Base-by-base conservation (phyloP, 106 monocot genomes). In the Posidonia australis region DNA sequence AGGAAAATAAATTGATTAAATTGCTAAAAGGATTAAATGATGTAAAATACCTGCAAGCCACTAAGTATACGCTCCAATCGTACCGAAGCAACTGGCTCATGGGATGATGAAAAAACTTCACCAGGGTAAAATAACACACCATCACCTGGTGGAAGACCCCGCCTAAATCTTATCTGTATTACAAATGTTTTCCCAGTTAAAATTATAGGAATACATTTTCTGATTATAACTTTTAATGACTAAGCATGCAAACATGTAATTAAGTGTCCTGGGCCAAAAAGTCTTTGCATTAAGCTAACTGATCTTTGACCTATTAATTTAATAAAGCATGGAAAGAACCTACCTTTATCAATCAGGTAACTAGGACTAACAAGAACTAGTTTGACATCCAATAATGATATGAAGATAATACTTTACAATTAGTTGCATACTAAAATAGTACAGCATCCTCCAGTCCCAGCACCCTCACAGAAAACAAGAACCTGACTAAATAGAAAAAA, bases 1-100 rank as follows among this genome's bases (percentile, higher is more conserved):
- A 53, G 18, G n/a, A 10, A 49, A 53, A 53, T 53, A 23, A 10
- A 53, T n/a, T 53, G 10, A 53, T 21, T 21, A 21, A 11, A 10
- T 13, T 16, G 47, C 11, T 13, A 49, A n/a, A n/a, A n/a, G n/a
- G n/a, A n/a, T n/a, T n/a, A n/a, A n/a, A n/a, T n/a, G n/a, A n/a
- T n/a, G n/a, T n/a, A n/a, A n/a, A n/a, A n/a, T 82, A 96, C 96
- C 96, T 96, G 96, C 84, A 96, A 63, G 68, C 96, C 84, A 70
- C 84, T 87, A 52, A 96, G 87, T 54, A 90, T 57, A 25, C 90
- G 87, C 68, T 96, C 96, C 22, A 96, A 67, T 49, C 96, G 67
- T 36, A 70, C 70, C 57, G 96, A 96, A 36, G 96, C 96, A 78
- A 90, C 82, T 58, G 90, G 96, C 57, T 86, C 84, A 60, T 79